Evolutionary conservation across 768 basidiomycete genomes (phyloP), one percentile per base, ranked within the genome.

Genomic region (Rhodotorula diobovata): DNA sequence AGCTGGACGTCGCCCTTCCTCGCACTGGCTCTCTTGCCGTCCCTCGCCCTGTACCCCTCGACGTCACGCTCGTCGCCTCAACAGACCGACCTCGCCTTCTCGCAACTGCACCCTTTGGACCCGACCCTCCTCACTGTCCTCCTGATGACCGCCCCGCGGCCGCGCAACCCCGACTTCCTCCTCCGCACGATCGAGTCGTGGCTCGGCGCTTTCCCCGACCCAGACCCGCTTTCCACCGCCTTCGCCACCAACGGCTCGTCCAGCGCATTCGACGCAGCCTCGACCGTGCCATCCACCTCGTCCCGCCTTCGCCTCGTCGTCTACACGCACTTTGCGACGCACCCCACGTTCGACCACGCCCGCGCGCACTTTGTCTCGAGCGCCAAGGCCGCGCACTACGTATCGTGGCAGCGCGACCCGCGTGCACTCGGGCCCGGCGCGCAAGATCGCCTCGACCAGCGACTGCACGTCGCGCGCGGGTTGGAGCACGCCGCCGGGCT

Each of bases 91-190:
- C 15, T 50, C 43, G 14, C 63, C 34, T 65, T 70, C 53, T 51
- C 68, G 32, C 28, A 34, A 4, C 58, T 70, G 0, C 63, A 70
- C 53, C 63, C 51, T 1, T 4, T 15, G 1, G 32, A 64, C 16
- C 34, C 48, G 15, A 34, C 43, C 35, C 68, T 70, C 51, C 63
- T 70, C 63, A 70, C 68, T 34, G 61, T 70, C 51, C 68, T 70
- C 53, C 68, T 70, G 35, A 64, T 70, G 63, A 70, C 68, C 25
- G 68, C 68, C 4, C 68, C 68, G 16, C 68, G 68, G 3, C 68
- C 68, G 11, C 63, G 68, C 34, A 61, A 60, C 58, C 68, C 68
- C 50, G 68, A 70, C 58, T 65, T 54, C 37, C 68, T 70, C 58
- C 5, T 60, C 20, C 68, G 55, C 20, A 64, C 68, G 7, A n/a